phyloP scores from a whole-genome alignment of 805 yeast species.

The Ogataea nitratoaversa region DNA sequence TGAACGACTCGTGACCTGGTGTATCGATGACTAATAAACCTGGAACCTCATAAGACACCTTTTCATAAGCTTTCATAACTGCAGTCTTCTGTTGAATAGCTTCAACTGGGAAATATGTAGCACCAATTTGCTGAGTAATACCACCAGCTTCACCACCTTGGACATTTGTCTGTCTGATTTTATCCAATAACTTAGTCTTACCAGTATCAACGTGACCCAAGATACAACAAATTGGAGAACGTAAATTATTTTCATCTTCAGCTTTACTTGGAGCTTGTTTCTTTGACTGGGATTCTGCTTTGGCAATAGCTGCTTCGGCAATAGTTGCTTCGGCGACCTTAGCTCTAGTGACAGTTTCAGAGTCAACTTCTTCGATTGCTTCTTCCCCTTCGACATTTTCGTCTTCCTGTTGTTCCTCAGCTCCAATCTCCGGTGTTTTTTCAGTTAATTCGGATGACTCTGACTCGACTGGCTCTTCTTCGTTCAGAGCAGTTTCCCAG shows the following conservation, averaged over 20 bases:
- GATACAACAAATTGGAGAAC: conserved; percentile 99
- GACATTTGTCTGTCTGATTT: conserved; percentile 96
- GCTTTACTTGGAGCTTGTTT: conserved; percentile 16
- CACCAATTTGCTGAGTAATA: conserved; percentile 99
- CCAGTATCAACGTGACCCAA: conserved; percentile 99
- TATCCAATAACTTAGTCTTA: conserved; percentile 94
- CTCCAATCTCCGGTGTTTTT: conserved; percentile 6
- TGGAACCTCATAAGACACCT: conserved; percentile 88
- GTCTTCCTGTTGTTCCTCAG: background rate
- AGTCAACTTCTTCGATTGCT: conserved; percentile 30
- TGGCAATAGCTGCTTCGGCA: conserved; percentile 8
- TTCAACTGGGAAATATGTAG: conserved; percentile 97
- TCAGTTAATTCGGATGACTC: conserved; percentile 17
- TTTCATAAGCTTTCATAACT: conserved; percentile 84
- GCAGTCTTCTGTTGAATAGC: conserved; percentile 88
- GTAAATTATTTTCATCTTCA: conserved; percentile 48
- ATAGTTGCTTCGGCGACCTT: conserved; percentile 19
- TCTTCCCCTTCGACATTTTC: conserved; percentile 32
- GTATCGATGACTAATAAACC: conserved; percentile 96
- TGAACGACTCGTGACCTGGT: conserved; percentile 99
- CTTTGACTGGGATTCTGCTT: conserved; percentile 16
- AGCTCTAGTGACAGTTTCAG: conserved; percentile 29
- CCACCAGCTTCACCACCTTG: conserved; percentile 99
- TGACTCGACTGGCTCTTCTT: too few relatives aligned
- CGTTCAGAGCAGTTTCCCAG: conserved; percentile 41